These are phyloP conservation scores for Colletotrichum horii DNA, from an alignment of 2,329 filamentous ascomycete genomes.

Conservation along the genomic window DNA sequence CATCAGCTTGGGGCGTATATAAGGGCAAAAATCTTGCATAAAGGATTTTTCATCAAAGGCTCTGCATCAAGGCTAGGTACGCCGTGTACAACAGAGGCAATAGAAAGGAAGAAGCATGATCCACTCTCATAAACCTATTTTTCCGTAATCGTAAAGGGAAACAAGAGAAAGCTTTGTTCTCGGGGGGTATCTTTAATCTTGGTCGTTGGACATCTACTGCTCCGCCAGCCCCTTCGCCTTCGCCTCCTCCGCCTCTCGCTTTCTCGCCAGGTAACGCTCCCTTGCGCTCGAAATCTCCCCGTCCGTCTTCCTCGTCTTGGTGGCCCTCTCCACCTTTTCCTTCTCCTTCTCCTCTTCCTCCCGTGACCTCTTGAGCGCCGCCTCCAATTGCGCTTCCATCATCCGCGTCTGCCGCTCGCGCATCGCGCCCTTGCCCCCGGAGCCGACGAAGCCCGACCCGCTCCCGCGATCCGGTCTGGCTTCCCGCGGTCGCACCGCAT, in stretches of 20 bases:
- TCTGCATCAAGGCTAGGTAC: neutral
- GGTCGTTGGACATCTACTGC: constrained; percentile 13
- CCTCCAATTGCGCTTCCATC: constrained; percentile 79
- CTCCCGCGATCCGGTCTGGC: constrained; percentile 3
- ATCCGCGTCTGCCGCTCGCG: constrained; percentile 79
- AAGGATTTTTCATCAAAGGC: neutral
- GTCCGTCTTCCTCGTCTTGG: constrained; percentile 81
- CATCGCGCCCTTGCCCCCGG: constrained; percentile 67
- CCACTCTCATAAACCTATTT: neutral
- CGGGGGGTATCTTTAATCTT: constrained; percentile 30
- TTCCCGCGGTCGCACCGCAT: constrained; percentile 24
- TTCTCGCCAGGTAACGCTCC: constrained; percentile 80
- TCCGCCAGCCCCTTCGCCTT: constrained; percentile 54
- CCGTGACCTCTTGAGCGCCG: constrained; percentile 72
- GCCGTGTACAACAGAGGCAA: neutral
- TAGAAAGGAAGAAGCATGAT: neutral
- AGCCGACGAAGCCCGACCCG: constrained; percentile 43
- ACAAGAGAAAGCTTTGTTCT: neutral
- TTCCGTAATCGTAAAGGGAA: neutral
- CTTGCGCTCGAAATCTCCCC: constrained; percentile 78
- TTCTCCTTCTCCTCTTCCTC: constrained; percentile 70
- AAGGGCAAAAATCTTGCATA: neutral
- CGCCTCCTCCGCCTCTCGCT: constrained; percentile 74
- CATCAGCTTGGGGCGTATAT: neutral
- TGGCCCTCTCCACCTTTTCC: constrained; percentile 65